Base-by-base conservation (phyloP, 345 rosid genomes). In the Citrus sp. region DNA sequence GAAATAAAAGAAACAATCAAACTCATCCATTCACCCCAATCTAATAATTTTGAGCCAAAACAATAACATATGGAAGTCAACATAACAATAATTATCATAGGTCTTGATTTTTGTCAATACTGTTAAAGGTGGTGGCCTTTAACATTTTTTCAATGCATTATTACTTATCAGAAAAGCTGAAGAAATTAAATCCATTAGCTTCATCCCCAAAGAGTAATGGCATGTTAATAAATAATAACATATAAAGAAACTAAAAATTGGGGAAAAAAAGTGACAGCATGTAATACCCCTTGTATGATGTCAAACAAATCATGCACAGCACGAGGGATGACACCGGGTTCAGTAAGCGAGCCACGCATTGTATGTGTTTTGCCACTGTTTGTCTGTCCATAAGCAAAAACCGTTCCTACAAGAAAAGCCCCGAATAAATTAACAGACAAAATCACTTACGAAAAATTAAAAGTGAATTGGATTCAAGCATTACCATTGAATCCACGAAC, bases 361-460 rank as follows among this genome's bases (percentile, higher is more conserved):
- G 99, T 95, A 74, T 93, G 93, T 0, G 99, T 95, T 90, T 95
- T 95, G 19, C 98, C 99, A 59, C 98, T 95, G 54, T 93, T 93
- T 9, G 99, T 95, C 79, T 95, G 98, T 49, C 99, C 99, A 62
- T 95, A 95, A 28, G 98, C 99, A 87, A 95, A 95, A 55, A 95
- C 97, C 14, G 99, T 95, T 25, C 99, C 99, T 95, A 73, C 59
- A 77, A 70, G 3, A 59, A 67, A 67, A 54, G 58, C 37, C 66
- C 66, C 6, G n/a, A 73, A 28, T 30, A 27, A 35, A 25, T 4
- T 30, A 38, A 32, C 18, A 75, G 22, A 34, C 32, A 19, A n/a
- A 16, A 42, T 21, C 18, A 24, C 54, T 49, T 4, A 13, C 5
- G 6, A 28, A 67, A 28, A 49, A 24, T 25, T 12, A 13, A 42